Conservation (phyloP, 176 grass and related monocot species). For the Carex scoparia region DNA sequence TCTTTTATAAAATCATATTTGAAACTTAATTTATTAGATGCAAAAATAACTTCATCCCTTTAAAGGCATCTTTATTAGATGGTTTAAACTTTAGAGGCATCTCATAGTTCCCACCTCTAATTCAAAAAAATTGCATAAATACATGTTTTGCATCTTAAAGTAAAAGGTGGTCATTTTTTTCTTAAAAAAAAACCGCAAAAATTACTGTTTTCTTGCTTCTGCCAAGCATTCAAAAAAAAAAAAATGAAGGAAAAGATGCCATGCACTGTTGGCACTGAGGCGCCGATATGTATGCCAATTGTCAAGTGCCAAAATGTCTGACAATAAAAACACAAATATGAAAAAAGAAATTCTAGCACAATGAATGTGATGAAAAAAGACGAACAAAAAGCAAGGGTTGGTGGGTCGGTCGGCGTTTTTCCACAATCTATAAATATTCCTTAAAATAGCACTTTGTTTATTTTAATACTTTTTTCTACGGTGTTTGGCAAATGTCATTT, state of each 20-base stretch:
- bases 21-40: too few relatives aligned
- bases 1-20: too few relatives aligned
- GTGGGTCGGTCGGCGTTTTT: constrained; percentile 8
- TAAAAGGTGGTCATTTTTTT: too few relatives aligned
- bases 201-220: neutral
- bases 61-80: too few relatives aligned
- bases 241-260: neutral
- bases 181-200: neutral
- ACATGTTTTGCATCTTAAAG: too few relatives aligned
- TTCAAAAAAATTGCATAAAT: too few relatives aligned
- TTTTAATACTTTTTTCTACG: neutral
- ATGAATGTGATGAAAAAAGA: constrained; percentile 23
- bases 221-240: too few relatives aligned
- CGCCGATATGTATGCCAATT: neutral
- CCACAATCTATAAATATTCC: constrained; percentile 2
- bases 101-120: too few relatives aligned
- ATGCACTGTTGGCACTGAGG: neutral
- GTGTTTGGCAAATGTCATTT: constrained; percentile 22
- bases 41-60: too few relatives aligned
- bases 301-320: neutral
- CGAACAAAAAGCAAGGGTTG: constrained; percentile 13
- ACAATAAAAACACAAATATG: neutral
- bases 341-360: neutral
- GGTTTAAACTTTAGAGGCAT: too few relatives aligned
- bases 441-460: neutral